phyloP scores from a whole-genome alignment of 1,284 basidiomycete species.

The Sanghuangporus weigelae region DNA sequence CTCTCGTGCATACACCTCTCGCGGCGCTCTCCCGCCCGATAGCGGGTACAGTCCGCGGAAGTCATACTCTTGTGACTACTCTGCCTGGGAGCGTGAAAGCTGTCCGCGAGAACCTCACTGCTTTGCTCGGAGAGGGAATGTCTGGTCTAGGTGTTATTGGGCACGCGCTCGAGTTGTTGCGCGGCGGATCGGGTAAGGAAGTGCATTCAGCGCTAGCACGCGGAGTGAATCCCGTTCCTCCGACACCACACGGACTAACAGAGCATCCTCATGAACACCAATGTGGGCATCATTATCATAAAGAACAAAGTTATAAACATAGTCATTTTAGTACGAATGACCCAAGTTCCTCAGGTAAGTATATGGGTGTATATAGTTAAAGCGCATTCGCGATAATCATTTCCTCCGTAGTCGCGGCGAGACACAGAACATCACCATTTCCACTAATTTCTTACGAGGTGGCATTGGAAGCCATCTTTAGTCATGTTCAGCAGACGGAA shows the following conservation, averaged over 20 bases:
- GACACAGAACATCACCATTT: conserved; percentile 74
- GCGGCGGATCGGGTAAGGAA: conserved; percentile 58
- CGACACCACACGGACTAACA: conserved; percentile 18
- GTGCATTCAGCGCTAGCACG: conserved; percentile 46
- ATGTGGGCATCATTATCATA: conserved; percentile 28
- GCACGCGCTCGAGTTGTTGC: conserved; percentile 74
- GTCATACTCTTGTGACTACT: conserved; percentile 65
- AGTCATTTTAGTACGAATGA: conserved; percentile 22
- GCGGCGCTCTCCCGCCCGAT: conserved; percentile 80
- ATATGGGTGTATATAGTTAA: conserved; percentile 29
- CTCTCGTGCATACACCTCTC: conserved; percentile 70
- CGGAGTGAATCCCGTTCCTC: conserved; percentile 17
- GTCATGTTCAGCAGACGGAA: conserved; percentile 42
- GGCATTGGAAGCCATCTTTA: conserved; percentile 55
- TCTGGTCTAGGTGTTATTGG: conserved; percentile 43
- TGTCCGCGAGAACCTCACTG: conserved; percentile 71
- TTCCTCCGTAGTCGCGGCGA: conserved; percentile 46
- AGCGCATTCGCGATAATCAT: conserved; percentile 28
- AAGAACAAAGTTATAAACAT: conserved; percentile 37
- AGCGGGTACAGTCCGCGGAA: conserved; percentile 56
- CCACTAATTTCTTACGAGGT: conserved; percentile 62
- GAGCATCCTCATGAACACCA: conserved; percentile 20
- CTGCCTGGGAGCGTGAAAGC: conserved; percentile 85
- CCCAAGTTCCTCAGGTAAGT: conserved; percentile 8
- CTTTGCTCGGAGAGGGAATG: conserved; percentile 37